Percentiles rank a stretch among this genome's conserved stretches.
Evolutionary conservation across 495 filamentous ascomycete genomes (phyloP).

Genomic region (Neurospora pannonica): DNA sequence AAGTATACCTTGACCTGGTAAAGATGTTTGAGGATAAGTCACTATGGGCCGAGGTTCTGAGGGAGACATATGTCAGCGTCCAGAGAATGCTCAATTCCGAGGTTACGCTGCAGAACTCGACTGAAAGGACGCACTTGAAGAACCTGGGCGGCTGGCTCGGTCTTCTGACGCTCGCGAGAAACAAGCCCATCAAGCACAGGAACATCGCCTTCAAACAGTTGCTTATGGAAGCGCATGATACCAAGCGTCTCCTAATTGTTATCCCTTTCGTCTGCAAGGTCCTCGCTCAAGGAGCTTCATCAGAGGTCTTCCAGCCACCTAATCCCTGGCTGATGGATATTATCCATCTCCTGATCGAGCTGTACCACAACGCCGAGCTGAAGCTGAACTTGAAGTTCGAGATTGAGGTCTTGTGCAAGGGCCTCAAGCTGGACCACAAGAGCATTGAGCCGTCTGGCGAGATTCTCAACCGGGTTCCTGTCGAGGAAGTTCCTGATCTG

Average conservation of each 20-base stretch:
- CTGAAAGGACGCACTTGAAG: slow-evolving; percentile 80
- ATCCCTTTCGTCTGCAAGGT: slow-evolving; percentile 98
- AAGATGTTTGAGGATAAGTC: slow-evolving; percentile 67
- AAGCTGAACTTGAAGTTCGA: slow-evolving; percentile 96
- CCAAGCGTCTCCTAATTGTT: slow-evolving; percentile 77
- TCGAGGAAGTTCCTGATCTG: slow-evolving; percentile 53
- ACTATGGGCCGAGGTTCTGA: slow-evolving; percentile 77
- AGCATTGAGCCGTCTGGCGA: slow-evolving; percentile 72
- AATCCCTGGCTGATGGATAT: slow-evolving; percentile 98
- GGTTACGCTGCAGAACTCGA: slow-evolving; percentile 63
- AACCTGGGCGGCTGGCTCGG: slow-evolving; percentile 90
- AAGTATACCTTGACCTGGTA: slow-evolving; percentile 83
- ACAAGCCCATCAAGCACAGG: slow-evolving; percentile 92
- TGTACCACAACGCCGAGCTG: slow-evolving; percentile 85
- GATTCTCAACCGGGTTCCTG: slow-evolving; percentile 61
- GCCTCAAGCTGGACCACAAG: slow-evolving; percentile 79
- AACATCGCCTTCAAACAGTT: slow-evolving; percentile 96
- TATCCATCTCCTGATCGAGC: slow-evolving; percentile 72
- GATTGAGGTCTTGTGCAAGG: slow-evolving; percentile 93
- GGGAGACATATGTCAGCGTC: slow-evolving; percentile 87
- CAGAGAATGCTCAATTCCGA: slow-evolving; percentile 83
- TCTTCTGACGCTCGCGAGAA: slow-evolving; percentile 82
- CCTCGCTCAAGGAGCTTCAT: slow-evolving; percentile 69
- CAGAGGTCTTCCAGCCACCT: slow-evolving; percentile 83
- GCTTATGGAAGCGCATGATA: slow-evolving; percentile 83